Evolutionary conservation across 345 rosid genomes (phyloP).

Genomic region (Aquilaria sinensis): DNA sequence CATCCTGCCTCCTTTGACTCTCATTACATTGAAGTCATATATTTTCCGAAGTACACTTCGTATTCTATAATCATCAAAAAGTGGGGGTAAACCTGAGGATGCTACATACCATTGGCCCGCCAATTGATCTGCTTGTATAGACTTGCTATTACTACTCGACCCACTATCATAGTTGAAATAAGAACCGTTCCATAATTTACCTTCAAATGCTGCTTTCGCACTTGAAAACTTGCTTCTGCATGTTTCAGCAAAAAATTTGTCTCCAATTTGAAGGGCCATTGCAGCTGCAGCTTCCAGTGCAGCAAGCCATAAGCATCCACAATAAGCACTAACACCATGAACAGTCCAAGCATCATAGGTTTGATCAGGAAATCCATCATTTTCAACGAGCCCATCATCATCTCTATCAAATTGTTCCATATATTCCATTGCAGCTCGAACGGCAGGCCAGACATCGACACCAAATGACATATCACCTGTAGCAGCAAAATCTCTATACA

Average conservation of each 20-base stretch:
- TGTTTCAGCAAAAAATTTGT: constrained; percentile 68
- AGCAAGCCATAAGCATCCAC: constrained; percentile 88
- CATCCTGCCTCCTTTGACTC: constrained; percentile 68
- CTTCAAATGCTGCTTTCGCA: constrained; percentile 65
- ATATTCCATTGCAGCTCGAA: constrained; percentile 90
- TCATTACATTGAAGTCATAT: constrained; percentile 80
- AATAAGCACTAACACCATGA: constrained; percentile 86
- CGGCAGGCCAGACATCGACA: constrained; percentile 91
- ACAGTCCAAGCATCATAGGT: constrained; percentile 93
- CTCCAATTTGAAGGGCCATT: constrained; percentile 79
- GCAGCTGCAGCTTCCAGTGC: constrained; percentile 92
- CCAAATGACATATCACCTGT: constrained; percentile 87
- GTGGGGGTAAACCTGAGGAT: constrained; percentile 73
- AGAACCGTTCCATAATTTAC: constrained; percentile 80
- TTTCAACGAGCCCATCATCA: constrained; percentile 75
- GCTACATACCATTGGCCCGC: constrained; percentile 94
- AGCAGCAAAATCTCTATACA: constrained; percentile 84
- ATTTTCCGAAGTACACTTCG: constrained; percentile 68
- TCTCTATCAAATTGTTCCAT: constrained; percentile 93
- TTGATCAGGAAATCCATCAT: constrained; percentile 92
- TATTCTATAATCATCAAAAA: constrained; percentile 68
- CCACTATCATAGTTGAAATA: constrained; percentile 88
- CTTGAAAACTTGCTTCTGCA: constrained; percentile 61
- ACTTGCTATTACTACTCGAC: constrained; percentile 71
- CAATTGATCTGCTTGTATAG: constrained; percentile 89